Base-by-base conservation (phyloP, 2,329 filamentous ascomycete species). In the Hypomyces perniciosus region DNA sequence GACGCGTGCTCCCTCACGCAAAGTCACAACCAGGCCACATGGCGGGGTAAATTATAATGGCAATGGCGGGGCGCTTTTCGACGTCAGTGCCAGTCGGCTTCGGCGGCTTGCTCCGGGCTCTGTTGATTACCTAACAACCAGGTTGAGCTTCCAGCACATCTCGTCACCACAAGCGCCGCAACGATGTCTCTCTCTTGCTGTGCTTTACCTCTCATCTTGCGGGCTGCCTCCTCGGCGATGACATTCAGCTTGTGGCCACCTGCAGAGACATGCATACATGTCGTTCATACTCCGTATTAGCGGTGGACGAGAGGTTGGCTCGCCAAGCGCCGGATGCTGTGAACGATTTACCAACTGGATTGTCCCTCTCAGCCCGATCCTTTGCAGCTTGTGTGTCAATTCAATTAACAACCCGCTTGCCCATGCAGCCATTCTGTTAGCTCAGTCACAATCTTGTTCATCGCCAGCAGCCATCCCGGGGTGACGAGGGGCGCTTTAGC, bases 21-120 rank as follows among this genome's bases (percentile, higher is more conserved):
- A 46, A 46, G 37, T 49, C 46, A 46, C 55, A 53, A 49, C 55
- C 29, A 47, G 31, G 52, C 48, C 20, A 45, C 54, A 62, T 68
- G 66, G 65, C 65, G 65, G 66, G 66, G 66, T 68, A 64, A 64
- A 65, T 61, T 60, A 26, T 44, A 37, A 45, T 27, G 33, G n/a
- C 44, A 13, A 50, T 53, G 51, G 51, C 38, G 51, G 51, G 51
- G 51, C 48, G 51, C 20, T 28, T 33, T 42, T 53, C 46, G 34
- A 30, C 33, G 20, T 42, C 28, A 42, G 39, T 28, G 20, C 20
- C 20, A 20, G 20, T 20, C 20, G 20, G 20, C 20, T 20, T 20
- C 48, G 35, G 45, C 48, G 41, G 44, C 33, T 12, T 35, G 12
- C 33, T 35, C 12, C 12, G 12, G 8, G 12, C 33, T 35, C 33